These are phyloP conservation scores for Alternaria conjuncta DNA, from an alignment of 2,329 filamentous ascomycete species.

Conservation along the genomic window DNA sequence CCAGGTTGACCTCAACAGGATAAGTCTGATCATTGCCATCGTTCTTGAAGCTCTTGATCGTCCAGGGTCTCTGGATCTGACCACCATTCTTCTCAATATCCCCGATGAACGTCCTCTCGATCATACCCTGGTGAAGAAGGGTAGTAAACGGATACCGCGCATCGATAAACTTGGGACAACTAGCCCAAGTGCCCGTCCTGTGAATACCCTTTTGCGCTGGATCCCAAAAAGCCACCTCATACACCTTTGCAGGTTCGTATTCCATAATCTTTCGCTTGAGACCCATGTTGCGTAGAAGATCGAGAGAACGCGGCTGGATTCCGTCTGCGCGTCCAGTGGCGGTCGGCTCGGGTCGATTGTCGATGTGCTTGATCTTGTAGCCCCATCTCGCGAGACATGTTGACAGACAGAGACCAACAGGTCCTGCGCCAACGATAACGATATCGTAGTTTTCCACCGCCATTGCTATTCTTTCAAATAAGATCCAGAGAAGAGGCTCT, in stretches of 20 bases:
- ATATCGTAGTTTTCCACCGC: constrained; percentile 64
- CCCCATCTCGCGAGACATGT: constrained; percentile 91
- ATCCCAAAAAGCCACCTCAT: constrained; percentile 72
- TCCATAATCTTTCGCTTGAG: constrained; percentile 88
- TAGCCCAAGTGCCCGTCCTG: constrained; percentile 76
- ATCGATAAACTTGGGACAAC: constrained; percentile 82
- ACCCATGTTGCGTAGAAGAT: constrained; percentile 87
- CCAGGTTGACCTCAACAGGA: constrained; percentile 79
- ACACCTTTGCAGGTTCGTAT: constrained; percentile 84
- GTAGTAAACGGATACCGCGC: constrained; percentile 69
- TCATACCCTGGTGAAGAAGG: constrained; percentile 67
- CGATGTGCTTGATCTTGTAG: constrained; percentile 93
- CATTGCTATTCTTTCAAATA: constrained; percentile 9
- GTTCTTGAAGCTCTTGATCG: constrained; percentile 66
- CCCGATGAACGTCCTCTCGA: constrained; percentile 67
- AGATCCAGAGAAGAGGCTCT: neutral
- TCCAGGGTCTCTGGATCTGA: constrained; percentile 65
- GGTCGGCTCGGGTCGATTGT: constrained; percentile 86
- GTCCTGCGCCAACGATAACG: constrained; percentile 88
- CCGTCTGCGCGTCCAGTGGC: constrained; percentile 87
- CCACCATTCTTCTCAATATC: constrained; percentile 66
- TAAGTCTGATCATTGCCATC: constrained; percentile 70
- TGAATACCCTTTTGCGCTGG: constrained; percentile 62
- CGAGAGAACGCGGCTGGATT: constrained; percentile 87
- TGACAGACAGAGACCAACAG: constrained; percentile 85